Evolutionary conservation across 1,139 yeast species (phyloP), one percentile per base, ranked within the genome.

Genomic region (Citeromyces hawaiiensis): DNA sequence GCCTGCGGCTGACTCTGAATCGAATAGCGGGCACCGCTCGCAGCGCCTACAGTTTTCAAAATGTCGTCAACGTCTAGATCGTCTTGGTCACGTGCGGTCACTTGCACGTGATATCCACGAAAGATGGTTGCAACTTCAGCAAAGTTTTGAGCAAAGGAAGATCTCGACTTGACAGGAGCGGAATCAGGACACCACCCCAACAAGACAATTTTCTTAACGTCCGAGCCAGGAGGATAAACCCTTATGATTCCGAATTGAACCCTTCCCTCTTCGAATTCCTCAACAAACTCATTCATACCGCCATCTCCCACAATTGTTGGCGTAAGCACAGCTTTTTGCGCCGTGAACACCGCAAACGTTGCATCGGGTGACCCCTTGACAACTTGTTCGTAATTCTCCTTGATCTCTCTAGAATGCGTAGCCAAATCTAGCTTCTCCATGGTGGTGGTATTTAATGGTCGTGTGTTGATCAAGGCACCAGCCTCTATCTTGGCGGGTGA

Each of bases 11-110:
- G 37, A 8, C 50, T 36, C 56, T 77, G 83, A 41, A 77, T 73
- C 4, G 94, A 80, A 61, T 91, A 91, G 55, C 94, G 77, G 18
- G 98, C 96, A 50, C 98, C 98, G 2, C 97, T 83, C 34, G 98
- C 96, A 48, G 86, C 82, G 47, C 85, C 78, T 39, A 93, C 78
- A 50, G 86, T 77, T 41, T 76, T 69, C 48, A 86, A 59, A 46
- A 91, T 73, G 45, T 83, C 94, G 29, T 71, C 68, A 38, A 82
- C 83, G 49, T 83, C 83, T 56, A 93, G 70, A 56, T 93, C 98
- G 53, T 86, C 96, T 40, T 75, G 70, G 54, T 85, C 94, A 60
- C 97, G 76, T n/a, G 97, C 98, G 36, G 96, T 86, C 47, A 93
- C 78, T 60, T 91, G 97, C 41, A 91, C 88, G 56, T 91, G 98